Evolutionary conservation across 1,139 yeast species (phyloP), one percentile per base, ranked within the genome.

Genomic region (Magnusiomyces clavatus): DNA sequence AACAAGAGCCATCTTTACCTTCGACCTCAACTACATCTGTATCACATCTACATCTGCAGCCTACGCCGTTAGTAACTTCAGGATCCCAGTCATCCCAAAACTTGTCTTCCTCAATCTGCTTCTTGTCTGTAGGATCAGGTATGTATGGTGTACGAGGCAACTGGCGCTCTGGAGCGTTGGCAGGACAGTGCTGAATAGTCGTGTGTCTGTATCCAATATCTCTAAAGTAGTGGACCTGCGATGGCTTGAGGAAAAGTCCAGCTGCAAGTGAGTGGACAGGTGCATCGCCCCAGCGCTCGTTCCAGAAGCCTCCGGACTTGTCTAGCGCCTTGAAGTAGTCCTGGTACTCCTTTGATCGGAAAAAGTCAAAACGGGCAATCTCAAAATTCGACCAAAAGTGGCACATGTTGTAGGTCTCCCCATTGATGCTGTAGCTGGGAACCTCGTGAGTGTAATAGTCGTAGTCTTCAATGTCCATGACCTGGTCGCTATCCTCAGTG

Each of bases 381-480:
- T 89, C 97, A 64, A 89, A 89, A 69, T 89, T 89, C 41, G 94
- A 82, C 97, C 97, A 89, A 69, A 88, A 89, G 69, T 89, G 97
- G 61, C 95, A 85, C 62, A 84, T 63, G 64, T 84, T 87, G 67
- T 82, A 88, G 56, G 81, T 83, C 61, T 84, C 84, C 24, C 79
- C 76, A 52, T 82, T 80, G 63, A 82, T 66, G 35, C 67, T 64
- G 53, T 72, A 69, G 2, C 70, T 57, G 16, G 65, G 57, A 5
- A 62, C 61, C 12, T 58, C 60, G 34, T 54, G 50, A 8, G 52
- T 38, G 10, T 51, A 42, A 20, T 54, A 54, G 51, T 54, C 56
- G 47, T 51, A 53, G 44, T 53, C 48, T 35, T 46, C 55, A 43
- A 53, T 43, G 41, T 53, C 55, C 29, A 53, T 49, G 10, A 47